These are phyloP conservation scores for Capsicum pubescens DNA, from an alignment of 257 asterid genomes.

Conservation along the genomic window DNA sequence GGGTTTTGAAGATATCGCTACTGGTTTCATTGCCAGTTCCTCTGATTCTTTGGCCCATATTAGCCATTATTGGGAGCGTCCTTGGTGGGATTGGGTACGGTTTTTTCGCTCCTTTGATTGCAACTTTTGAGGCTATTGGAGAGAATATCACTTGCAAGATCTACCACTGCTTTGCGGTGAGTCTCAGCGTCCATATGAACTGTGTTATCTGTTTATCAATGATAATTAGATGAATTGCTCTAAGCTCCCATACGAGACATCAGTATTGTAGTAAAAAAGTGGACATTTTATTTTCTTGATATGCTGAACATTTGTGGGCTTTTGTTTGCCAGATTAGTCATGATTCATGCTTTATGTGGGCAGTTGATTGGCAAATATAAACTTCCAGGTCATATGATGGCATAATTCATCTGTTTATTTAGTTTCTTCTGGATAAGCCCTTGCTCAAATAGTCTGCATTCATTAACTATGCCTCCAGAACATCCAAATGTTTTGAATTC, in stretches of 20 bases:
- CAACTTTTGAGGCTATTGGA: slow-evolving; percentile 89
- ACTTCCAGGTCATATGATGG: not conserved
- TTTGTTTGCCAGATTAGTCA: not conserved
- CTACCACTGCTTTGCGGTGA: slow-evolving; percentile 73
- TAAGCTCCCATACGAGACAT: not conserved
- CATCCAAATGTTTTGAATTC: not conserved
- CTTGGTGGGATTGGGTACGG: slow-evolving; percentile 83
- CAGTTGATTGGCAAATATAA: not conserved
- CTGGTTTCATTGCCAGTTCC: slow-evolving; percentile 62
- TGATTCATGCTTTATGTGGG: not conserved
- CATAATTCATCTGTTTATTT: not conserved
- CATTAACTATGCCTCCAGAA: not conserved
- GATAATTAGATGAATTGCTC: not conserved
- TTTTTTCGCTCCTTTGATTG: slow-evolving; percentile 77
- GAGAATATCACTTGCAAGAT: slow-evolving; percentile 57
- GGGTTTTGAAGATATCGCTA: slow-evolving; percentile 66
- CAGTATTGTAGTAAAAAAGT: not conserved
- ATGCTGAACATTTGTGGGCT: not conserved
- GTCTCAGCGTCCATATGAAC: slow-evolving; percentile 28
- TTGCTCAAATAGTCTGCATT: not conserved
- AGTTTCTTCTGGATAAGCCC: not conserved
- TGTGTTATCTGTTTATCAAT: not conserved
- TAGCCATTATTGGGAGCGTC: slow-evolving; percentile 69
- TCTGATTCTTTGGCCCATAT: slow-evolving; percentile 61
- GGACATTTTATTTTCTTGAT: slow-evolving; percentile 4